phyloP scores from a whole-genome alignment of 1,284 basidiomycete species.

The Coniferiporia weirii region DNA sequence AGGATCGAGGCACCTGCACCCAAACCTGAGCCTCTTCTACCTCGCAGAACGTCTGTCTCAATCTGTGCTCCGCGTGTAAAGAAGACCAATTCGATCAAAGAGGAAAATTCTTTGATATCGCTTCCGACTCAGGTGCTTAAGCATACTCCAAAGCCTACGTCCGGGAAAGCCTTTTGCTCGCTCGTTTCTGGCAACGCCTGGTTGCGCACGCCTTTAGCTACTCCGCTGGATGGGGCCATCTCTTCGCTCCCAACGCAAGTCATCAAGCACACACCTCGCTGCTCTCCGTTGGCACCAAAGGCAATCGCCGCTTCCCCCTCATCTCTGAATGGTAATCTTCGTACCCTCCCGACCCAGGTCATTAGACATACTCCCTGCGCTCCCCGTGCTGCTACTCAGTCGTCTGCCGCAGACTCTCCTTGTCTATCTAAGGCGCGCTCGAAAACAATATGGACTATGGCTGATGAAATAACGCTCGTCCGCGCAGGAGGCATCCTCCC shows the following conservation, averaged over 20 bases:
- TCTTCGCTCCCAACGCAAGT: neutral
- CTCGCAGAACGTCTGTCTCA: constrained; percentile 2
- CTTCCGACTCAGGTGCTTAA: constrained; percentile 11
- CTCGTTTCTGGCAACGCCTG: neutral
- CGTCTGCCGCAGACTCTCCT: constrained; percentile 5
- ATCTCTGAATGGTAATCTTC: neutral
- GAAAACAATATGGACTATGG: constrained; percentile 16
- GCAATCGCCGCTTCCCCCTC: neutral
- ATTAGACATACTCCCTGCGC: constrained; percentile 10
- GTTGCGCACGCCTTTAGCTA: neutral
- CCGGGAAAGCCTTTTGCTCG: neutral
- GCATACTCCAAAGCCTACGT: constrained; percentile 5
- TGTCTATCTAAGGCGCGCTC: constrained; percentile 15
- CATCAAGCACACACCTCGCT: neutral
- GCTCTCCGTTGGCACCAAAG: neutral
- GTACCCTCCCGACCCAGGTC: constrained; percentile 2
- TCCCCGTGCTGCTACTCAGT: neutral
- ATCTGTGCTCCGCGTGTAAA: neutral
- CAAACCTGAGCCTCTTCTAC: neutral
- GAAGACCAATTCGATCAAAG: neutral
- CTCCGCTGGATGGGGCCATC: neutral
- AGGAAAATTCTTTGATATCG: constrained; percentile 1
- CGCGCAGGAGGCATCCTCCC: constrained; percentile 11
- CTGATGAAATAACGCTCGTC: constrained; percentile 16
- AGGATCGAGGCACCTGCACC: constrained; percentile 1